Percentiles rank a stretch among this genome's conserved stretches.
Evolutionary conservation across 495 filamentous ascomycete species (phyloP).

Genomic region (Aspergillus affinis): DNA sequence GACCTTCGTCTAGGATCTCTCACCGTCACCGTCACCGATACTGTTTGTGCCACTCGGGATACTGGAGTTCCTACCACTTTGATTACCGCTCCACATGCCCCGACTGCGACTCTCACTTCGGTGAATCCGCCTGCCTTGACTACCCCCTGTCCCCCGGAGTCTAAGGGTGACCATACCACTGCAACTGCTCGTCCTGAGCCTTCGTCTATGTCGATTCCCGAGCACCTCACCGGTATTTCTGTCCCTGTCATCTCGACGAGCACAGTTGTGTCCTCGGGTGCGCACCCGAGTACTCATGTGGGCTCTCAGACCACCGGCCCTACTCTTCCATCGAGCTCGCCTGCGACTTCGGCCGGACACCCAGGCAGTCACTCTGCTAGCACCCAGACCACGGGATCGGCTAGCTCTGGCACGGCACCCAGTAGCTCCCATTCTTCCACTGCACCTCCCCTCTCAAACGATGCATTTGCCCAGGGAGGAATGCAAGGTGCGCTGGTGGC

Average conservation of each 20-base stretch:
- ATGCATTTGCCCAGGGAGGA: conserved; percentile 3
- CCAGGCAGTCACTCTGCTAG: neutral
- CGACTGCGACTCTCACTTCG: neutral
- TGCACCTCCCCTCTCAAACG: conserved; percentile 9
- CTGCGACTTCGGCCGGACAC: conserved; percentile 11
- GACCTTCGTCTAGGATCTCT: conserved; percentile 8
- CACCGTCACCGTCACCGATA: conserved; percentile 26
- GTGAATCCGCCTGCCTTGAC: neutral
- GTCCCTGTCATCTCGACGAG: neutral
- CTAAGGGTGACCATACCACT: neutral
- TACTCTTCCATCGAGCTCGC: conserved; percentile 5
- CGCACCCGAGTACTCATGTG: conserved; percentile 2
- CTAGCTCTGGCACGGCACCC: conserved; percentile 7
- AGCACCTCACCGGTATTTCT: neutral
- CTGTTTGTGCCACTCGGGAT: conserved; percentile 16
- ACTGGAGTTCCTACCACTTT: neutral
- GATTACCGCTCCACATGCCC: neutral
- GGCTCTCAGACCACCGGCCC: conserved; percentile 5
- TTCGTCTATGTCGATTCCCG: neutral
- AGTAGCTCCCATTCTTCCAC: conserved; percentile 9
- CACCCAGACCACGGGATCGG: conserved; percentile 9
- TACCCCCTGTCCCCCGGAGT: neutral
- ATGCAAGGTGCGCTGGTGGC: conserved; percentile 8
- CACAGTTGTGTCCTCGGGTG: neutral
- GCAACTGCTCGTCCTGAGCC: neutral